Conservation (phyloP, 73 alveolate species). For the Uronychia binucleata region DNA sequence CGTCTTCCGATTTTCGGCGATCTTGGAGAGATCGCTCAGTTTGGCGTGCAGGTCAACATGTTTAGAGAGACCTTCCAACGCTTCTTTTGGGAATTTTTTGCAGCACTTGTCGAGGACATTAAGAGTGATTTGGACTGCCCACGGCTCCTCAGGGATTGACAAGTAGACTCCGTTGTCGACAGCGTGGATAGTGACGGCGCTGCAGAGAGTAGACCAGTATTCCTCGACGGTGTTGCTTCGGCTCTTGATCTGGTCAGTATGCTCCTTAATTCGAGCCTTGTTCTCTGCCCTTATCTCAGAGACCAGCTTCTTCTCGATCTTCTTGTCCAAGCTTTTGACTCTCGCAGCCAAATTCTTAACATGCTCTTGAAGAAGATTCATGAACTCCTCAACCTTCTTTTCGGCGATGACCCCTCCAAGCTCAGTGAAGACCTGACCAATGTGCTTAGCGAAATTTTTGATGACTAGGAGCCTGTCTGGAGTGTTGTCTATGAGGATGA, state of each 20-base stretch:
- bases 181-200: not conserved
- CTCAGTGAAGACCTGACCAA: conserved; percentile 20
- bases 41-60: not conserved
- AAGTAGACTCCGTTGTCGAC: not conserved
- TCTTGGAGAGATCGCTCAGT: too few species aligned
- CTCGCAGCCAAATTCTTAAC: conserved; percentile 53
- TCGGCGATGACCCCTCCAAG: conserved; percentile 1
- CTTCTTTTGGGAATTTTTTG: not conserved
- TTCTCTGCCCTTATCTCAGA: not conserved
- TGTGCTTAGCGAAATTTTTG: conserved; percentile 44
- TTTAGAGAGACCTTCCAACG: not conserved
- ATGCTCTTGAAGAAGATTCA: conserved; percentile 24
- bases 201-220: not conserved
- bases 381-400: conserved; percentile 29
- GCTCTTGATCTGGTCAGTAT: not conserved
- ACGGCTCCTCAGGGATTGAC: not conserved
- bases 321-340: conserved; percentile 41
- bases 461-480: conserved; percentile 28
- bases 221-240: not conserved
- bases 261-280: not conserved
- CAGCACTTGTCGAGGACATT: not conserved
- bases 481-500: not conserved
- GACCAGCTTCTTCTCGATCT: conserved; percentile 23
- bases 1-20: too few species aligned
- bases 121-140: not conserved